Evolutionary conservation across 2,329 filamentous ascomycete genomes (phyloP), one percentile per base, ranked within the genome.

Genomic region (Lachnellula cervina): DNA sequence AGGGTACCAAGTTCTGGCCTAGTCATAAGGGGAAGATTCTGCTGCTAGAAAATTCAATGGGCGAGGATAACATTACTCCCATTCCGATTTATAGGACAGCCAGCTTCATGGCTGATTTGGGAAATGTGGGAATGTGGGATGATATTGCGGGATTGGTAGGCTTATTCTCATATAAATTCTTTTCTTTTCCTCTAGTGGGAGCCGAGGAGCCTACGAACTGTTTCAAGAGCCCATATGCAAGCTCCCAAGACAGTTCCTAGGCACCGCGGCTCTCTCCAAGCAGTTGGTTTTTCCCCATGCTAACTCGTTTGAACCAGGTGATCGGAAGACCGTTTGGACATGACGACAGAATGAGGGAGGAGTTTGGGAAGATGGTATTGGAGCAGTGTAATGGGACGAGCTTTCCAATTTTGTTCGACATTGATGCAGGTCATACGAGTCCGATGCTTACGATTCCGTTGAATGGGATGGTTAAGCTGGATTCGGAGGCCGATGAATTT

Each of bases 371-470:
- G 25, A 49, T 61, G 34, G 43, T 62, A 13, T 32, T 43, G 19
- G 57, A 54, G 21, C 35, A 54, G 37, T 48, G 50, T 42, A 28
- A 57, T 42, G 55, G 45, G 17, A 48, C 42, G n/a, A 34, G 32
- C 21, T 59, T 52, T 25, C 58, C 56, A 5, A 52, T 62, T 38
- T 37, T 62, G 34, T 32, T 55, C 28, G 55, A 55, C 37, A 58
- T 62, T n/a, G 60, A 61, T 53, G 34, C 59, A 44, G 60, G 59
- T 9, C 60, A 61, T 56, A 59, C 58, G 49, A 55, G 49, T 58
- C 61, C 61, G n/a, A 56, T 59, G 35, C 25, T 62, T 40, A 63
- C 61, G 13, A 51, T 63, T 34, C 58, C 61, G 16, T 51, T 63
- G 17, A 49, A 53, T 32, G 52, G 51, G 32, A 21, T 54, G 43